Base-by-base conservation (phyloP, 2,329 filamentous ascomycete genomes). In the Talaromyces sp. region DNA sequence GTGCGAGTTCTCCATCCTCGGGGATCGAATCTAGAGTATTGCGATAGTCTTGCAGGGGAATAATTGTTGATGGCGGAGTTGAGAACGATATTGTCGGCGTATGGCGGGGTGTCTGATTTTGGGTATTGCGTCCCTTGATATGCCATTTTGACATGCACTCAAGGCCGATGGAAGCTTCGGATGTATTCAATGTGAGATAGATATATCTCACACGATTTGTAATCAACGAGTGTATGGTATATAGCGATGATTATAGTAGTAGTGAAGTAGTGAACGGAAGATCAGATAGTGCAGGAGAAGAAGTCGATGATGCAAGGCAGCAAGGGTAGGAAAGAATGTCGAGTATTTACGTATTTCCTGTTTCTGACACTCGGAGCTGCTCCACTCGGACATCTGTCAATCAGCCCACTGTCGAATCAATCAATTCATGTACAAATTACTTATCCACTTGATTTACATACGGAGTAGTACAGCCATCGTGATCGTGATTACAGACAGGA, bases 1-100 rank as follows among this genome's bases (percentile, higher is more conserved):
- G 77, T 79, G 65, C 80, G 82, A 71, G 83, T 82, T 47, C 81
- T 76, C 87, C 86, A 89, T 56, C 79, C 79, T 59, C 78, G 78
- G 0, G 83, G 81, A 67, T 87, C 79, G 74, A 81, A 86, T 78
- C 71, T 74, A 67, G 69, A 71, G 27, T 59, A 56, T 22, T 56
- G 53, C 11, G 53, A 56, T 36, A 22, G 6, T 25, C 31, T 22
- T 22, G 31, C n/a, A 38, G 53, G 53, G 3, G 53, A 36, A 3
- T 56, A 11, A 22, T 25, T 36, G 31, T 56, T 22, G 13, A 25
- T 15, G n/a, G 4, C 31, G 27, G 53, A 56, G 31, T 36, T 38
- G 31, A 56, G 53, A 5, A 19, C 31, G 53, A 56, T 56, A 19
- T 56, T 56, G 1, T 56, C 53, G 31, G 53, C 53, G 31, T 56